Conservation (phyloP, 805 yeast genomes). For the Ogataea chonburiensis region DNA sequence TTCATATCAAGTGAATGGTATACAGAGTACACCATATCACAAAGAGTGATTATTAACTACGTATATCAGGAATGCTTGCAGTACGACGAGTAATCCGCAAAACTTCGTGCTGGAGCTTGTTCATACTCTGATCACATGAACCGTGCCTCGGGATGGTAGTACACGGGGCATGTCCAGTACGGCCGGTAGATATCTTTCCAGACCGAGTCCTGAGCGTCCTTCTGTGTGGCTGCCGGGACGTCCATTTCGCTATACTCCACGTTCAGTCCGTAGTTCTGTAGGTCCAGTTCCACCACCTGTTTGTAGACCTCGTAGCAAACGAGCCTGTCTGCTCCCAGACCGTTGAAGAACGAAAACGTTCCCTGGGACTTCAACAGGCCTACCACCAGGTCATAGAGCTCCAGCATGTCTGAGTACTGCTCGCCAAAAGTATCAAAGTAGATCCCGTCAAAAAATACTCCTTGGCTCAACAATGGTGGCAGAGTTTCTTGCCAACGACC, state of each 20-base stretch:
- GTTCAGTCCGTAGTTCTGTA: slow-evolving; percentile 72
- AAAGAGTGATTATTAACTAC: no score
- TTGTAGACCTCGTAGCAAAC: slow-evolving; percentile 82
- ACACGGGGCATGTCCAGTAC: slow-evolving; percentile 68
- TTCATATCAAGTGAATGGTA: no score
- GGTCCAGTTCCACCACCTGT: slow-evolving; percentile 75
- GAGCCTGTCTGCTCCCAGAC: slow-evolving; percentile 78
- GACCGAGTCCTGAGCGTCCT: slow-evolving; percentile 41
- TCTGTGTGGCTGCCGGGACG: slow-evolving; percentile 44
- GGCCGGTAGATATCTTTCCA: slow-evolving; percentile 64
- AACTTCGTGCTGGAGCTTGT: no score
- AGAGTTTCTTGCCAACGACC: slow-evolving; percentile 94
- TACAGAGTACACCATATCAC: no score
- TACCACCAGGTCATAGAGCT: slow-evolving; percentile 74
- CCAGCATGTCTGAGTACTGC: slow-evolving; percentile 85
- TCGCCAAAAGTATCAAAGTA: slow-evolving; percentile 94
- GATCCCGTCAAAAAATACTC: slow-evolving; percentile 83
- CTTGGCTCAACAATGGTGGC: slow-evolving; percentile 59
- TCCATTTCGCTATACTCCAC: slow-evolving; percentile 52
- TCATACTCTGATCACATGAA: slow-evolving; percentile 10
- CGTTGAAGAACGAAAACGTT: slow-evolving; percentile 87
- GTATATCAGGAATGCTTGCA: no score
- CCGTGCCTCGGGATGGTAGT: slow-evolving; percentile 57
- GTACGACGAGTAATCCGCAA: no score
- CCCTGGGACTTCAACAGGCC: slow-evolving; percentile 84